Evolutionary conservation across 2,329 filamentous ascomycete species (phyloP), one percentile per base, ranked within the genome.

Genomic region (Botrytis squamosa): DNA sequence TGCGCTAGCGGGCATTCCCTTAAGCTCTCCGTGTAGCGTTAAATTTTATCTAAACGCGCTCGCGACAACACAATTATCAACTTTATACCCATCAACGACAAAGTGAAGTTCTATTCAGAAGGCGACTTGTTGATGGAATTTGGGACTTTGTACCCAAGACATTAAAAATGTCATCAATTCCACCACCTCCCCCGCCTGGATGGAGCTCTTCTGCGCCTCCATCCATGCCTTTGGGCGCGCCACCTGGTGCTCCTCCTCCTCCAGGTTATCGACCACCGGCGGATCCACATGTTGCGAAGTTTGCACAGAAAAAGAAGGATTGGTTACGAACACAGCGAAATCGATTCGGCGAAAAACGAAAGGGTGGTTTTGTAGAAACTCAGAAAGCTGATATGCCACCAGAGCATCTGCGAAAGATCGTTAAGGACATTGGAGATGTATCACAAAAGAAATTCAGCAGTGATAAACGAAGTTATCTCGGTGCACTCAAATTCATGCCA

Each of bases 361-460:
- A 97, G 84, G 94, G 92, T 36, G 96, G 97, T 0, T 98, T 98
- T 77, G 94, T 99, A 1, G 95, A 99, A 84, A 97, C 95, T 10
- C 95, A 98, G 81, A 99, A 99, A 87, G 94, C 94, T 16, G 96
- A 99, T 80, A 97, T 99, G 93, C 97, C 96, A 0, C 95, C 96
- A 0, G 96, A 98, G 86, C 96, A 99, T 88, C 82, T 99, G 82
- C 93, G 97, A 78, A 99, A 99, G 86, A 98, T 98, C 77, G 95
- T 99, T 74, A 94, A 93, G 83, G 96, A 99, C 83, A 99, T 99
- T 81, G 97, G 97, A 79, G 96, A 99, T 86, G 95, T 99, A 69
- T 98, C 95, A 71, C 97, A 99, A 84, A 98, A 98, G 86, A 98
- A 98, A 83, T 99, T 98, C 86, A 98, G 94, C 78, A 97, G 92